These are phyloP conservation scores for Xylaria nigripes DNA, from an alignment of 495 filamentous ascomycete species.

Conservation along the genomic window DNA sequence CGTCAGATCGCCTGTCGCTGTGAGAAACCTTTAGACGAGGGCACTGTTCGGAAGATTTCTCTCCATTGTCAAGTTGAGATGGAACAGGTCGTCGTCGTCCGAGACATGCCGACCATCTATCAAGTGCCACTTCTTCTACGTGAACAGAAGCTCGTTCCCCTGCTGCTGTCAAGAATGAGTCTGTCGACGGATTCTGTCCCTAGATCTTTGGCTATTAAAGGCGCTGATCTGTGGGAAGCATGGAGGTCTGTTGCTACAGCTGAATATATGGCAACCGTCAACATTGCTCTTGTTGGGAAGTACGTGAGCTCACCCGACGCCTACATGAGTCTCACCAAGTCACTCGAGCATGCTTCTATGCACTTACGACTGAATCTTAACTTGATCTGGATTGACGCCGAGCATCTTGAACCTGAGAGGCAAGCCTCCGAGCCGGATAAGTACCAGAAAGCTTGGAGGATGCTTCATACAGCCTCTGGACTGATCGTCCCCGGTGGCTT, in stretches of 20 bases:
- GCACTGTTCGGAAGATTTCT: slow-evolving; percentile 83
- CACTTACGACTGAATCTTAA: slow-evolving; percentile 69
- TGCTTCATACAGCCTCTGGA: slow-evolving; percentile 35
- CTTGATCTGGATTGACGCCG: slow-evolving; percentile 74
- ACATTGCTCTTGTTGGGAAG: slow-evolving; percentile 87
- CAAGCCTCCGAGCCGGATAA: slow-evolving; percentile 53
- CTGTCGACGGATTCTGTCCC: slow-evolving; percentile 42
- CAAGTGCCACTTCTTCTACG: slow-evolving; percentile 87
- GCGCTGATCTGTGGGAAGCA: slow-evolving; percentile 57
- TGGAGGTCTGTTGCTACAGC: slow-evolving; percentile 62
- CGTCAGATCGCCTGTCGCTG: slow-evolving; percentile 83
- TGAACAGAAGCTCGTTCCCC: slow-evolving; percentile 60
- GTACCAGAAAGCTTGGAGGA: slow-evolving; percentile 84
- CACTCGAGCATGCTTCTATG: slow-evolving; percentile 89
- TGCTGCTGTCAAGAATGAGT: slow-evolving; percentile 16
- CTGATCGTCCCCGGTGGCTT: slow-evolving; percentile 72
- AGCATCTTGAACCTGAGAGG: slow-evolving; percentile 63
- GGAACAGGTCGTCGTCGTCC: slow-evolving; percentile 76
- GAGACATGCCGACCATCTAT: slow-evolving; percentile 78
- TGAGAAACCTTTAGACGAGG: slow-evolving; percentile 56
- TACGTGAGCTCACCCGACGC: slow-evolving; percentile 71
- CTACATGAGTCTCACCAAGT: slow-evolving; percentile 74
- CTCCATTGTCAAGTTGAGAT: slow-evolving; percentile 73
- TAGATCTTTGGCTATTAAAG: slow-evolving; percentile 44
- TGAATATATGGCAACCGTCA: slow-evolving; percentile 44